These are phyloP conservation scores for Pseudopithomyces maydicus DNA, from an alignment of 2,329 filamentous ascomycete genomes.

Conservation along the genomic window DNA sequence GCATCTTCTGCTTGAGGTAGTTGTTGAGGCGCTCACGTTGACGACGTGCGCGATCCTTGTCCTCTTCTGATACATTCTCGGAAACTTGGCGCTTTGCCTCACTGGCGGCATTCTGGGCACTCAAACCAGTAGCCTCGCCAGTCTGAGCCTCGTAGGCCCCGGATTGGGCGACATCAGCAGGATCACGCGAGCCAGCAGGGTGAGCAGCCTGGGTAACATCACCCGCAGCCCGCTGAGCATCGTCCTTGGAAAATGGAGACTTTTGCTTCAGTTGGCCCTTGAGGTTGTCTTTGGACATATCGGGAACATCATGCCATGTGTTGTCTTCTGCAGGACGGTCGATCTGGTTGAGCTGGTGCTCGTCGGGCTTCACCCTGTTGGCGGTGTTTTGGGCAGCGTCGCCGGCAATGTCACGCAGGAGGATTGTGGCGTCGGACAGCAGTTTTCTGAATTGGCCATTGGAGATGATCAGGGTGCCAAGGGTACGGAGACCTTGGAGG, in stretches of 20 bases:
- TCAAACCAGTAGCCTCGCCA: conserved; percentile 53
- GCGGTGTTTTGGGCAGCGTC: conserved; percentile 86
- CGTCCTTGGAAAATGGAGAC: conserved; percentile 60
- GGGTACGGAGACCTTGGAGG: conserved; percentile 81
- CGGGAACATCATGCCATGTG: conserved; percentile 87
- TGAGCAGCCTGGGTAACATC: conserved; percentile 64
- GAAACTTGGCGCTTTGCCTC: conserved; percentile 63
- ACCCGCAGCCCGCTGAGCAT: conserved; percentile 62
- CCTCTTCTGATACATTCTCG: conserved; percentile 69
- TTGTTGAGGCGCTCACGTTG: conserved; percentile 62
- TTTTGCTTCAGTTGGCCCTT: conserved; percentile 70
- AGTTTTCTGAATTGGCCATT: conserved; percentile 97
- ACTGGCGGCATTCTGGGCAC: conserved; percentile 57
- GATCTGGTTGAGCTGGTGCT: conserved; percentile 77
- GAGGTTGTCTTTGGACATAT: conserved; percentile 72
- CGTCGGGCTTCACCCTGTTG: conserved; percentile 72
- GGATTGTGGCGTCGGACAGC: conserved; percentile 75
- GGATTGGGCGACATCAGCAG: conserved; percentile 58
- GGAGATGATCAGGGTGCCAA: conserved; percentile 88
- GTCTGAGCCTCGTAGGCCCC: conserved; percentile 57
- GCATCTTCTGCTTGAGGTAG: conserved; percentile 86
- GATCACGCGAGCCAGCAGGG: conserved; percentile 60
- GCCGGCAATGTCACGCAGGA: conserved; percentile 88
- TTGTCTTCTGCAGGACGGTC: conserved; percentile 88
- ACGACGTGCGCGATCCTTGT: conserved; percentile 48